Percentiles rank a stretch among this genome's conserved stretches.
Evolutionary conservation across 2,329 filamentous ascomycete species (phyloP).

Genomic region (Magnaporthiopsis incrustans): DNA sequence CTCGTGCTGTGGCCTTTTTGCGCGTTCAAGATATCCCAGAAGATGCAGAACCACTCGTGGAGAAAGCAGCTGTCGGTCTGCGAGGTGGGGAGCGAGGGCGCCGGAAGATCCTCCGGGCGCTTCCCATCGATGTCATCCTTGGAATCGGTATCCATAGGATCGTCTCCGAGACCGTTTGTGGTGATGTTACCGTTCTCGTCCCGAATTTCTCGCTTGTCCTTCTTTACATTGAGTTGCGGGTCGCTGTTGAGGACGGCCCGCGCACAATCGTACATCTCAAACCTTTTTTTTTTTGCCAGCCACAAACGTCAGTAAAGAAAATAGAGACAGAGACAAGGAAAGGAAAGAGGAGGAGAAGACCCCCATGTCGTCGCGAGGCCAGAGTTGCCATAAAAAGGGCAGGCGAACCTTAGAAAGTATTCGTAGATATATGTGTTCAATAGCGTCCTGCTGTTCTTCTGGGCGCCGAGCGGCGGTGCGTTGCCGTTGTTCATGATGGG

Average conservation of each 20-base stretch:
- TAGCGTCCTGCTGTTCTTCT: constrained; percentile 40
- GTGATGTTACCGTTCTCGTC: constrained; percentile 60
- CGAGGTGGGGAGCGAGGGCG: constrained; percentile 58
- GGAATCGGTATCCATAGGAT: constrained; percentile 73
- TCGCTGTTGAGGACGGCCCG: constrained; percentile 62
- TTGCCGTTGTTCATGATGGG: constrained; percentile 60
- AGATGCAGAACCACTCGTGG: constrained; percentile 96
- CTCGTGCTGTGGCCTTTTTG: constrained; percentile 64
- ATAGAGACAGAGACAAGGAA: neutral
- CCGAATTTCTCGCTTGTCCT: constrained; percentile 60
- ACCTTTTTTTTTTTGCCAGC: too few species aligned
- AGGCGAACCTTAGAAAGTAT: constrained; percentile 74
- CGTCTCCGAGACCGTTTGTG: constrained; percentile 61
- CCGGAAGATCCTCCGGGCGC: constrained; percentile 71
- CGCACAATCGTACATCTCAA: constrained; percentile 68
- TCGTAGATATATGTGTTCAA: constrained; percentile 89
- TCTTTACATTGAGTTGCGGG: constrained; percentile 57
- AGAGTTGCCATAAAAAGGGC: neutral
- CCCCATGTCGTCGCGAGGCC: neutral
- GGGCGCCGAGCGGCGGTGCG: constrained; percentile 24
- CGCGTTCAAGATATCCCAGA: constrained; percentile 91
- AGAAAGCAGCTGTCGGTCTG: constrained; percentile 72
- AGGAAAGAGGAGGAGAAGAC: neutral
- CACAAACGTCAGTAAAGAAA: neutral
- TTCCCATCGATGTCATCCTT: constrained; percentile 72